Percentiles rank a stretch among this genome's conserved stretches.
These are phyloP conservation scores for Aspergillus spinulosporus DNA, from an alignment of 2,329 filamentous ascomycete genomes.

Conservation along the genomic window DNA sequence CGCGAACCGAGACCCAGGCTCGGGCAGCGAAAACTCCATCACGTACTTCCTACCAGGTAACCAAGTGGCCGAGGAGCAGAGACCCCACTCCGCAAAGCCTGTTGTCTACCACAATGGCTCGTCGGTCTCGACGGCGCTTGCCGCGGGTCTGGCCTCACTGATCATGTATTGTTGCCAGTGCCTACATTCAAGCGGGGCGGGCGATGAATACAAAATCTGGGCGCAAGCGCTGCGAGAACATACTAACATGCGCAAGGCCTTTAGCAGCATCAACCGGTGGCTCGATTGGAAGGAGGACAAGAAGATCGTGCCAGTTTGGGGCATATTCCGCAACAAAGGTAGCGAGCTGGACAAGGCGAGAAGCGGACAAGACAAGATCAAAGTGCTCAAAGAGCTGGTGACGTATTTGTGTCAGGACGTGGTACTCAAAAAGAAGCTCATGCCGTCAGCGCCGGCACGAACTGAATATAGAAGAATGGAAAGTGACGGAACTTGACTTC, in stretches of 20 bases:
- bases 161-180: constrained; percentile 3
- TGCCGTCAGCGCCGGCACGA: background rate
- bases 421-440: background rate
- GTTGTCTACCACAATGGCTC: constrained; percentile 3
- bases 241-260: constrained; percentile 3
- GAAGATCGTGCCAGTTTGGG: constrained; percentile 3
- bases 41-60: constrained; percentile 6
- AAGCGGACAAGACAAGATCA: background rate
- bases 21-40: background rate
- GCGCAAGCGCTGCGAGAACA: background rate
- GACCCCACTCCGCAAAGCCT: background rate
- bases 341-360: background rate
- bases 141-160: background rate
- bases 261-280: background rate
- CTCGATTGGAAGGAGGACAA: background rate
- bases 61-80: constrained; percentile 4
- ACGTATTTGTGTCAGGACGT: background rate
- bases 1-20: constrained; percentile 5
- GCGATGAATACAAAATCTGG: background rate
- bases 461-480: background rate
- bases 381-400: background rate
- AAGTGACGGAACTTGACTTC: background rate
- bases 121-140: constrained; percentile 4
- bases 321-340: background rate
- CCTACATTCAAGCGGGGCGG: background rate